Percentiles rank a stretch among this genome's conserved stretches.
phyloP scores from a whole-genome alignment of 495 filamentous ascomycete genomes.

The Xanthoparmelia taractica region DNA sequence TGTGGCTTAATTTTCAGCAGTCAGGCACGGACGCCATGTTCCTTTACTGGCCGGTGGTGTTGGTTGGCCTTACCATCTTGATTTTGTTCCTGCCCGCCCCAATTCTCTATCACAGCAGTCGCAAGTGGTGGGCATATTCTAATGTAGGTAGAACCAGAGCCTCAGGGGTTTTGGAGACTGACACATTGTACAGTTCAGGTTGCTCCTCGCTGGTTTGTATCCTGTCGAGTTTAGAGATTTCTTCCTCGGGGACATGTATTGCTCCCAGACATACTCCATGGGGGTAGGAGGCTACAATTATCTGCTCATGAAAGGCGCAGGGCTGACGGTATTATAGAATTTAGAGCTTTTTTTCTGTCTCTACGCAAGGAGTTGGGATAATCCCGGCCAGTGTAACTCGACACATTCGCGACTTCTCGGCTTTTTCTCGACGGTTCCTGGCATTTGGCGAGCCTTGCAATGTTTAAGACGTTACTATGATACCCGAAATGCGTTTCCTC shows the following conservation, averaged over 20 bases:
- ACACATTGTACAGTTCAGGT: slow-evolving; percentile 55
- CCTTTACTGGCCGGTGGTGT: slow-evolving; percentile 80
- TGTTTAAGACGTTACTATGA: slow-evolving; percentile 86
- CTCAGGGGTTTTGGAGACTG: slow-evolving; percentile 17
- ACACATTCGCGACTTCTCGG: slow-evolving; percentile 75
- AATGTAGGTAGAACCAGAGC: slow-evolving; percentile 49
- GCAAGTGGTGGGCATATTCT: slow-evolving; percentile 77
- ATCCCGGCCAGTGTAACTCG: slow-evolving; percentile 74
- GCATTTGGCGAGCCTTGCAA: slow-evolving; percentile 81
- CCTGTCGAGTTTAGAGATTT: slow-evolving; percentile 96
- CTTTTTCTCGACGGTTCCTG: slow-evolving; percentile 77
- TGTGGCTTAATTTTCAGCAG: slow-evolving; percentile 80
- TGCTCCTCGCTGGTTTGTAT: slow-evolving; percentile 77
- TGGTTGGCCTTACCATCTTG: slow-evolving; percentile 56
- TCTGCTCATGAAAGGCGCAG: not conserved
- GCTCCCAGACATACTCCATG: slow-evolving; percentile 83
- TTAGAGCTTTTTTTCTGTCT: slow-evolving; percentile 92
- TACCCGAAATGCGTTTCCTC: slow-evolving; percentile 80
- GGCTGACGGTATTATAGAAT: slow-evolving; percentile 49
- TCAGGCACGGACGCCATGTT: slow-evolving; percentile 61
- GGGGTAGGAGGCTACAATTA: slow-evolving; percentile 56
- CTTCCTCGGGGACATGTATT: slow-evolving; percentile 95
- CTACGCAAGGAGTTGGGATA: slow-evolving; percentile 65
- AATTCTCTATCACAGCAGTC: slow-evolving; percentile 64
- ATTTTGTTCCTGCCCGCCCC: slow-evolving; percentile 70